Evolutionary conservation across 2,329 filamentous ascomycete genomes (phyloP).

Genomic region (Trichoderma sp.): DNA sequence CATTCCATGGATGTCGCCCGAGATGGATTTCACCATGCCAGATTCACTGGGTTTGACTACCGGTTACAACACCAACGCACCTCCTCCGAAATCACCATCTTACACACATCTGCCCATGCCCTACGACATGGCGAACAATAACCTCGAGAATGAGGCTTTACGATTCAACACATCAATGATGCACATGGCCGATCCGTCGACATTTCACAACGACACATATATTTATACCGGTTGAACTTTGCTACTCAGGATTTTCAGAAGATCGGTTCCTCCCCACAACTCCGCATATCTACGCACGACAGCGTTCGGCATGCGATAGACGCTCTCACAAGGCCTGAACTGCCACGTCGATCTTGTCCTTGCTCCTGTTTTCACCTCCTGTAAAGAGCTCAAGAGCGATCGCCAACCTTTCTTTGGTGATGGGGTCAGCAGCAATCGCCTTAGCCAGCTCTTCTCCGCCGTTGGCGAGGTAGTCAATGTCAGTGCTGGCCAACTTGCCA

Average conservation of each 20-base stretch:
- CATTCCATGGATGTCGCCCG: slow-evolving; percentile 6
- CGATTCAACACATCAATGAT: not conserved
- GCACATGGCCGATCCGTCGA: slow-evolving; percentile 4
- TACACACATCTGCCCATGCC: slow-evolving; percentile 1
- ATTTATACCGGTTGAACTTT: not conserved
- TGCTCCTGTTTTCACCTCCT: slow-evolving; percentile 38
- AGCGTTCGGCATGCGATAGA: not conserved
- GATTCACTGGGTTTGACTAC: not conserved
- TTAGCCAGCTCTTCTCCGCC: slow-evolving; percentile 42
- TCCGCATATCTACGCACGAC: not conserved
- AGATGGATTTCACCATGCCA: not conserved
- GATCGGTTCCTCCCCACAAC: too few relatives aligned
- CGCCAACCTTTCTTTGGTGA: slow-evolving; percentile 36
- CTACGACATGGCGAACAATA: not conserved
- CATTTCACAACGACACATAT: not conserved
- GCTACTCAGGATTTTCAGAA: not conserved
- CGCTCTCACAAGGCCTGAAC: slow-evolving; percentile 20
- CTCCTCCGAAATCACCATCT: not conserved
- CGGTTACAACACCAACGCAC: not conserved
- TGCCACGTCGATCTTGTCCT: slow-evolving; percentile 35
- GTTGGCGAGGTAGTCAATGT: slow-evolving; percentile 47
- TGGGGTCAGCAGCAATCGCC: slow-evolving; percentile 40
- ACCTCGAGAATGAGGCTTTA: not conserved
- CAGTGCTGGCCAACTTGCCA: slow-evolving; percentile 38
- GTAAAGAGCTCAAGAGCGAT: slow-evolving; percentile 42